Evolutionary conservation across 352 stramenopile genomes (phyloP).

Genomic region (Globisporangium apiculatum): DNA sequence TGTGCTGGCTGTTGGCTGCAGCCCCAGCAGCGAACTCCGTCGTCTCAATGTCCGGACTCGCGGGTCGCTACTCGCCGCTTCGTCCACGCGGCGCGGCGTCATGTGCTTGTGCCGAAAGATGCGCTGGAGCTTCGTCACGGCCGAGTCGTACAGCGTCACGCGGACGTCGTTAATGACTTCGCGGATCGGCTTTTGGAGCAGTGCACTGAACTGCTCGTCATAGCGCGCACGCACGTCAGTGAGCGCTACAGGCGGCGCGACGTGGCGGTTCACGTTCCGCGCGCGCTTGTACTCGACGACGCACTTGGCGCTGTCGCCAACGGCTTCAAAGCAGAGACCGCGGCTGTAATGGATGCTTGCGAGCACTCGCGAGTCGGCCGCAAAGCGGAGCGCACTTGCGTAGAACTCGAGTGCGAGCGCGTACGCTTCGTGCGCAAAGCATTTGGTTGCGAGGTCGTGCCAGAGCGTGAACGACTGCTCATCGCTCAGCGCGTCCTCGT

Average conservation of each 20-base stretch:
- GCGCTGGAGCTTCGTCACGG: slow-evolving; percentile 49
- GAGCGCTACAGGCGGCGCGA: slow-evolving; percentile 31
- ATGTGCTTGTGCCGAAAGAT: slow-evolving; percentile 45
- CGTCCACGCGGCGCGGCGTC: neutral
- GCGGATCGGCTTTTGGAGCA: slow-evolving; percentile 35
- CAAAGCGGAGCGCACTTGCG: slow-evolving; percentile 45
- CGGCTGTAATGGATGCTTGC: slow-evolving; percentile 49
- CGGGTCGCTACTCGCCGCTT: neutral
- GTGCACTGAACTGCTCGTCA: slow-evolving; percentile 34
- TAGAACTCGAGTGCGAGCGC: slow-evolving; percentile 54
- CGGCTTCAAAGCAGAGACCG: slow-evolving; percentile 45
- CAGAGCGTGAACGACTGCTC: slow-evolving; percentile 52
- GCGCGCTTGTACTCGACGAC: slow-evolving; percentile 61
- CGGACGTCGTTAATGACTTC: slow-evolving; percentile 55
- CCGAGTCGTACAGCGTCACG: slow-evolving; percentile 47
- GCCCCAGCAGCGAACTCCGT: neutral
- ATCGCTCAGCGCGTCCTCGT: slow-evolving; percentile 30
- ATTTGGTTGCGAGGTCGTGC: slow-evolving; percentile 47
- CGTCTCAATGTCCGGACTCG: neutral
- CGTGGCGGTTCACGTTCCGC: slow-evolving; percentile 55
- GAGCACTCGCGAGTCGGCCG: slow-evolving; percentile 52
- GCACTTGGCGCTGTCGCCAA: slow-evolving; percentile 41
- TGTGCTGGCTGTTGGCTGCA: neutral
- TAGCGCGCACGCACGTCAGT: slow-evolving; percentile 35
- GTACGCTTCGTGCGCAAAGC: slow-evolving; percentile 64